Evolutionary conservation across 805 yeast species (phyloP).

Genomic region (Lachancea thermotolerans): DNA sequence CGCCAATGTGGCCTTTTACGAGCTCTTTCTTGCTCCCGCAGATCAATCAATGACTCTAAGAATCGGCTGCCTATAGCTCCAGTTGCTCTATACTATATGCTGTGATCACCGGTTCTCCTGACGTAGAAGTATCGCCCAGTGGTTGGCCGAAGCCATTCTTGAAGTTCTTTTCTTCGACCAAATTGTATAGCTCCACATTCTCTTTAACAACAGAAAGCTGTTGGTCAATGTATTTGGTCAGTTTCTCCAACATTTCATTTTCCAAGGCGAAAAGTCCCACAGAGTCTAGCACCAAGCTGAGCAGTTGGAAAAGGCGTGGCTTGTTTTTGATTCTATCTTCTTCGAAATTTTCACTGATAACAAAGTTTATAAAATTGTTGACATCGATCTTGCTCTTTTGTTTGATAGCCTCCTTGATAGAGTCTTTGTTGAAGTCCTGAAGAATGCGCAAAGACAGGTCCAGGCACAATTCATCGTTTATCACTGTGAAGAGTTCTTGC

Average conservation of each 20-base stretch:
- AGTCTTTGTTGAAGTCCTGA: slow-evolving; percentile 56
- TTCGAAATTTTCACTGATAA: slow-evolving; percentile 21
- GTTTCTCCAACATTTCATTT: slow-evolving; percentile 17
- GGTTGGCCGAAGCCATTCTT: slow-evolving; percentile 5
- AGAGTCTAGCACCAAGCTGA: slow-evolving; percentile 30
- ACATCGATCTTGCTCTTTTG: slow-evolving; percentile 28
- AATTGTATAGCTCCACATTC: slow-evolving; percentile 26
- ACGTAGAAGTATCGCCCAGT: slow-evolving; percentile 6
- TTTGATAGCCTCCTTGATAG: slow-evolving; percentile 44
- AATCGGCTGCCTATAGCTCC: slow-evolving; percentile 11
- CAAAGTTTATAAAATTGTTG: slow-evolving; percentile 30
- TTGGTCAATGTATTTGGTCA: slow-evolving; percentile 21
- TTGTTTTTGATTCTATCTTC: slow-evolving; percentile 16
- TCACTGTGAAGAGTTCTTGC: slow-evolving; percentile 47
- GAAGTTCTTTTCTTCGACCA: slow-evolving; percentile 18
- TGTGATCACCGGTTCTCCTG: slow-evolving; percentile 15
- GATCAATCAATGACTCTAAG: too few species aligned
- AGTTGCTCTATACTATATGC: slow-evolving; percentile 28
- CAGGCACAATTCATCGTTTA: slow-evolving; percentile 56
- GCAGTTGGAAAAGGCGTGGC: slow-evolving; percentile 27
- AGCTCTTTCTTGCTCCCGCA: too few species aligned
- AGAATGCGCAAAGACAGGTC: slow-evolving; percentile 62
- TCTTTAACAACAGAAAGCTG: slow-evolving; percentile 25
- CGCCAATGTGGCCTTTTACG: too few species aligned
- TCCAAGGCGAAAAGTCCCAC: slow-evolving; percentile 31